phyloP scores from a whole-genome alignment of 192 early-diverging fungal species.

The Backusella circina region DNA sequence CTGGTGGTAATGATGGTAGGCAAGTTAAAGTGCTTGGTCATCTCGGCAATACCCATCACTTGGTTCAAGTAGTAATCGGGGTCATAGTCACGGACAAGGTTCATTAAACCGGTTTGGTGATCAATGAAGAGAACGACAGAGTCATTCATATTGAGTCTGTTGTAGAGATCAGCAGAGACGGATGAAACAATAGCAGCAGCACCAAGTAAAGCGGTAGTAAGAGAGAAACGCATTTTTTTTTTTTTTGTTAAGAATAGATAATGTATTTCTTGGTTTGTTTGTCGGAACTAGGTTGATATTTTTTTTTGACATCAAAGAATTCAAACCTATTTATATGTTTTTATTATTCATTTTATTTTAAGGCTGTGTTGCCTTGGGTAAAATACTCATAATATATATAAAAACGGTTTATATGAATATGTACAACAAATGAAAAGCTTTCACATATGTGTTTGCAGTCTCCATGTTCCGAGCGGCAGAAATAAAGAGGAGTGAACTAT shows the following conservation, averaged over 20 bases:
- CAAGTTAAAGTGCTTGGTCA: constrained; percentile 19
- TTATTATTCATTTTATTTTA: neutral
- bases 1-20: constrained; percentile 29
- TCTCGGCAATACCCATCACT: constrained; percentile 17
- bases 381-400: neutral
- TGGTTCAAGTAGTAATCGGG: constrained; percentile 19
- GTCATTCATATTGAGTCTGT: constrained; percentile 21
- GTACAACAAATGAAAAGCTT: neutral
- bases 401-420: neutral
- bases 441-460: neutral
- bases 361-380: neutral
- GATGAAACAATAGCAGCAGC: neutral
- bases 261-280: neutral
- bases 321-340: neutral
- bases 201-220: constrained; percentile 6
- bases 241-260: too few relatives aligned
- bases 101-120: constrained; percentile 27
- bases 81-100: constrained; percentile 23
- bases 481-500: too few relatives aligned
- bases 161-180: constrained; percentile 11
- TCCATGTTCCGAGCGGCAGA: neutral
- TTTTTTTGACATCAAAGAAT: neutral
- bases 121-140: constrained; percentile 27
- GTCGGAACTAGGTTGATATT: neutral
- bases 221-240: constrained; percentile 1